Base-by-base conservation (phyloP, 257 asterid species). In the Solanum paucissectum region DNA sequence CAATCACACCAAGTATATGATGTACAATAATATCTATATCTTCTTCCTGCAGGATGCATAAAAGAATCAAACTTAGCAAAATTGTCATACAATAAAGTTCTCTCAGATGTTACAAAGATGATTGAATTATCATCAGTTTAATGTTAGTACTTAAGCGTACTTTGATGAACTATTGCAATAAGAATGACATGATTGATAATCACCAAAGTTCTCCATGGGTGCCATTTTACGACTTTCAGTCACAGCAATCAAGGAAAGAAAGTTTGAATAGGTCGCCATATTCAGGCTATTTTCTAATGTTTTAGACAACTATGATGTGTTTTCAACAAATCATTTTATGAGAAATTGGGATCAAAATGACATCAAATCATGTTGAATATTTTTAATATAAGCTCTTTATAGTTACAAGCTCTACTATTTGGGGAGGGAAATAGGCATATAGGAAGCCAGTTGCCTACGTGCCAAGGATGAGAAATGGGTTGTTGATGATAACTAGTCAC, bases 11-110 rank as follows among this genome's bases (percentile, higher is more conserved):
- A 52, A 89, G 87, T 83, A 93, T 86, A 88, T 96, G 98, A 89
- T 96, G 96, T 91, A 94, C 92, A 76, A 96, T 90, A 73, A 96
- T 86, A 36, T 94, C 95, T 12, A 93, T 95, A 91, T 94, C 96
- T 91, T 95, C 98, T 90, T 93, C 98, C 98, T 94, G 90, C 90
- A 90, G 40, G 87, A 40, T 14, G 36, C 66, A 68, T 4, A 86
- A 87, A 60, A 74, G 85, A 88, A 58, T 37, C 42, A 74, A 38
- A 46, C 20, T 27, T 14, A 73, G 55, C 71, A 86, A 32, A 73
- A 58, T 13, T 85, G 40, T 12, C 6, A 25, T 37, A 73, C 36
- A 58, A 23, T 86, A 6, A 73, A 6, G 69, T 18, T 79, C 8
- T 20, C 7, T 29, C 29, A 14, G 27, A 29, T 42, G 49, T 42